Evolutionary conservation across 441 rosid species (phyloP).

Genomic region (Populus hybrid): DNA sequence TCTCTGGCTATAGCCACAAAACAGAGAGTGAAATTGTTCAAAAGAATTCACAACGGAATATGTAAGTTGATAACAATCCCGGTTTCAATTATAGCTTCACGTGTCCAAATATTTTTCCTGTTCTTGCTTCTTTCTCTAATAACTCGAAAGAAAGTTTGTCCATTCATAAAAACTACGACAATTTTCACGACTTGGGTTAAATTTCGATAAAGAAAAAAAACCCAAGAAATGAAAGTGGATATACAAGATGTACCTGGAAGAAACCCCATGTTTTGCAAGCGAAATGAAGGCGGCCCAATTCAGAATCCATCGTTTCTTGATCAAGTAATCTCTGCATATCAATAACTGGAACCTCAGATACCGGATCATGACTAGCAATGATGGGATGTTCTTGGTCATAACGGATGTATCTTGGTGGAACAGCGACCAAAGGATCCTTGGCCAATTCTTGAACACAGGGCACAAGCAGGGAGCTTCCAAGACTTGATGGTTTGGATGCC

Average conservation of each 20-base stretch:
- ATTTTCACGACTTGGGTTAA: background rate
- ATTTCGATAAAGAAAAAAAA: background rate
- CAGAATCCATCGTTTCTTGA: conserved; percentile 10
- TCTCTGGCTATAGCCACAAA: too few relatives aligned
- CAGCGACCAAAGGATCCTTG: conserved; percentile 1
- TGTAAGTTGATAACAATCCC: too few relatives aligned
- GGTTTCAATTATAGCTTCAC: too few relatives aligned
- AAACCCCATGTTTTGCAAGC: conserved; percentile 38
- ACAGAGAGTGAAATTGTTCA: too few relatives aligned
- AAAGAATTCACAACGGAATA: too few relatives aligned
- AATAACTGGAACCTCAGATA: conserved; percentile 23
- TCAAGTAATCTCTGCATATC: conserved; percentile 20
- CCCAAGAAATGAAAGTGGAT: background rate
- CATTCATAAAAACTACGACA: background rate
- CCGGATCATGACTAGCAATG: background rate
- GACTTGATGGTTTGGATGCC: background rate
- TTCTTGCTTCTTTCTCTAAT: too few relatives aligned
- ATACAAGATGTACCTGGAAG: conserved; percentile 26
- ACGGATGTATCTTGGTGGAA: conserved; percentile 17
- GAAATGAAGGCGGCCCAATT: conserved; percentile 16
- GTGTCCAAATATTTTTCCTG: too few relatives aligned
- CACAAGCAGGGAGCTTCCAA: conserved; percentile 20
- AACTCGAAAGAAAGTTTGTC: too few relatives aligned
- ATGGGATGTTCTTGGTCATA: background rate
- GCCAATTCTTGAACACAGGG: conserved; percentile 23